phyloP scores from a whole-genome alignment of 2,329 filamentous ascomycete species.

The Tricladium varicosporioides region DNA sequence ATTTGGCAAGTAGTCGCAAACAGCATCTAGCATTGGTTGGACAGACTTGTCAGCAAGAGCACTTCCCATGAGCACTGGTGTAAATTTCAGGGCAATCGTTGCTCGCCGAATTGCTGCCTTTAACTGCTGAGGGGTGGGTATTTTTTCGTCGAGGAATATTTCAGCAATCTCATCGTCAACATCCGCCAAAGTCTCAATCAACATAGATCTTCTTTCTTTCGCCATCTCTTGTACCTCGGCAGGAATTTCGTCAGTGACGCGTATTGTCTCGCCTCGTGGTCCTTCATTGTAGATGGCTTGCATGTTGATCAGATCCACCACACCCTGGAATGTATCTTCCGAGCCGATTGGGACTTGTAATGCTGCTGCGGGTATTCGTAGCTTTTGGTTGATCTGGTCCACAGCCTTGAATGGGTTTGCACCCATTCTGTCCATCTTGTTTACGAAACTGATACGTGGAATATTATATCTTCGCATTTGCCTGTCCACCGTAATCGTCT shows the following conservation, averaged over 20 bases:
- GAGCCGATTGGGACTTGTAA: slow-evolving; percentile 91
- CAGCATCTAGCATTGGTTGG: slow-evolving; percentile 94
- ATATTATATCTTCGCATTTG: slow-evolving; percentile 99
- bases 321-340: slow-evolving; percentile 88
- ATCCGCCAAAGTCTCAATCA: slow-evolving; percentile 94
- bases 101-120: slow-evolving; percentile 88
- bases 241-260: slow-evolving; percentile 77
- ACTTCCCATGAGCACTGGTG: slow-evolving; percentile 93
- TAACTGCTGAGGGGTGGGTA: slow-evolving; percentile 78
- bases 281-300: slow-evolving; percentile 92
- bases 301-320: slow-evolving; percentile 91
- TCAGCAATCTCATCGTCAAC: slow-evolving; percentile 98
- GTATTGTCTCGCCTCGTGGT: slow-evolving; percentile 71
- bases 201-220: slow-evolving; percentile 75
- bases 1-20: slow-evolving; percentile 94
- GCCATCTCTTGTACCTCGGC: slow-evolving; percentile 73
- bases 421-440: slow-evolving; percentile 99
- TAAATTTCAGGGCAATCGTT: slow-evolving; percentile 87
- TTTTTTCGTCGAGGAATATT: slow-evolving; percentile 83
- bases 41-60: slow-evolving; percentile 92
- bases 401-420: slow-evolving; percentile 97
- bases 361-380: slow-evolving; percentile 88
- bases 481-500: slow-evolving; percentile 96
- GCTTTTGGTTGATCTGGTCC: slow-evolving; percentile 95
- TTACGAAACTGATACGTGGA: slow-evolving; percentile 92